Evolutionary conservation across 1,284 basidiomycete genomes (phyloP).

Genomic region (Pseudozyma sp.): DNA sequence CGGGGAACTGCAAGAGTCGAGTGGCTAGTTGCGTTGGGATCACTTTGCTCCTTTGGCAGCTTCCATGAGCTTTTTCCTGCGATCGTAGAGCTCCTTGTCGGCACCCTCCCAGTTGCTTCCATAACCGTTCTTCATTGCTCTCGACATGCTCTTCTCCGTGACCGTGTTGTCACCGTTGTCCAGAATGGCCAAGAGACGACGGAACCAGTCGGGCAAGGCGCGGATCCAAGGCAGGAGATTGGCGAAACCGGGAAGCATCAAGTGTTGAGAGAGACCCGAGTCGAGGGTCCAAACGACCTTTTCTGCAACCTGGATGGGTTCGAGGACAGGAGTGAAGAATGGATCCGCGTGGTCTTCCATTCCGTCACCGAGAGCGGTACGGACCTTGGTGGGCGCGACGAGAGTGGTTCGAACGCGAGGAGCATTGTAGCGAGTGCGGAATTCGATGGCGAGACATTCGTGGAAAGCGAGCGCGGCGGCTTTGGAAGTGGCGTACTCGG

Average conservation of each 20-base stretch:
- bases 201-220: slow-evolving; percentile 60
- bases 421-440: slow-evolving; percentile 60
- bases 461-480: slow-evolving; percentile 64
- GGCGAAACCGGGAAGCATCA: slow-evolving; percentile 59
- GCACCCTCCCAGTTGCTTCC: slow-evolving; percentile 57
- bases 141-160: slow-evolving; percentile 54
- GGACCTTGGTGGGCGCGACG: slow-evolving; percentile 66
- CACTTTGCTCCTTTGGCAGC: slow-evolving; percentile 19
- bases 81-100: slow-evolving; percentile 52
- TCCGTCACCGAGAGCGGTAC: slow-evolving; percentile 63
- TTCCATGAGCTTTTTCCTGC: slow-evolving; percentile 21
- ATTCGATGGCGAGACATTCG: slow-evolving; percentile 63
- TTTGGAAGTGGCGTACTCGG: slow-evolving; percentile 64
- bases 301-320: slow-evolving; percentile 60
- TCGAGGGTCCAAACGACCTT: slow-evolving; percentile 58
- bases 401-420: slow-evolving; percentile 62
- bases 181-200: slow-evolving; percentile 50
- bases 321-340: slow-evolving; percentile 65
- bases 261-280: slow-evolving; percentile 59
- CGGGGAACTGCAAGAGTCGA: no score
- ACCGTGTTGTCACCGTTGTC: slow-evolving; percentile 63
- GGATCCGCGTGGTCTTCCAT: slow-evolving; percentile 63
- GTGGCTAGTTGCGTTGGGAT: neutral
- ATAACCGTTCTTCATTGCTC: slow-evolving; percentile 61
- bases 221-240: slow-evolving; percentile 58